Evolutionary conservation across 345 rosid genomes (phyloP).

Genomic region (Acer campestre): DNA sequence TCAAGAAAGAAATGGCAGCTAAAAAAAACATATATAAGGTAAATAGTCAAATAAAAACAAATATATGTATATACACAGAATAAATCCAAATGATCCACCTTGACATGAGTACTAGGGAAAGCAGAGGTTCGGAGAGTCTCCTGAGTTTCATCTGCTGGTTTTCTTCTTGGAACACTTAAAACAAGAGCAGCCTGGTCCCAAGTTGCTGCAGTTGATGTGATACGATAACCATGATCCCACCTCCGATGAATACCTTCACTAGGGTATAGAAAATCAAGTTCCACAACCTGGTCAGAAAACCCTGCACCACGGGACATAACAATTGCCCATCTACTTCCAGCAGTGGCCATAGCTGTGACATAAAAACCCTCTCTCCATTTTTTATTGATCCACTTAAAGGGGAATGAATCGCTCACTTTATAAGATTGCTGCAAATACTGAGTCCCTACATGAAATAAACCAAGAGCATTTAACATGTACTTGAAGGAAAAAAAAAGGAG

Average conservation of each 20-base stretch:
- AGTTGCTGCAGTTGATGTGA: conserved; percentile 93
- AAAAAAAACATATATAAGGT: conserved; percentile 1
- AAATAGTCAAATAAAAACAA: background rate
- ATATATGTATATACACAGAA: background rate
- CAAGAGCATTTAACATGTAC: conserved; percentile 10
- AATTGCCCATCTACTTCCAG: conserved; percentile 96
- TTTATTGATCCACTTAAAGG: conserved; percentile 97
- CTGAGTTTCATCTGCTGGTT: conserved; percentile 88
- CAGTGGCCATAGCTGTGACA: conserved; percentile 95
- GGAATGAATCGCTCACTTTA: conserved; percentile 95
- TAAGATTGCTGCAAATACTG: conserved; percentile 95
- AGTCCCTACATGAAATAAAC: conserved; percentile 57
- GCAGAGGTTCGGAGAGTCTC: conserved; percentile 96
- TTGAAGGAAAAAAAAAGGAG: background rate
- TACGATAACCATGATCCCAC: conserved; percentile 93
- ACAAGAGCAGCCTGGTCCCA: conserved; percentile 93
- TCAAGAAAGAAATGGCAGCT: background rate
- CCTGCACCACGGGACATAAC: conserved; percentile 98
- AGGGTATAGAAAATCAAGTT: conserved; percentile 95
- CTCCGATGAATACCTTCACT: conserved; percentile 98
- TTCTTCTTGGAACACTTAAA: conserved; percentile 90
- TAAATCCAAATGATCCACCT: conserved; percentile 46
- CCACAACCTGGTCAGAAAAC: conserved; percentile 95
- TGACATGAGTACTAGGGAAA: conserved; percentile 94
- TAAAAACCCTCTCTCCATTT: conserved; percentile 94